These are phyloP conservation scores for Acacia crassicarpa DNA, from an alignment of 306 rosid genomes.

Conservation along the genomic window DNA sequence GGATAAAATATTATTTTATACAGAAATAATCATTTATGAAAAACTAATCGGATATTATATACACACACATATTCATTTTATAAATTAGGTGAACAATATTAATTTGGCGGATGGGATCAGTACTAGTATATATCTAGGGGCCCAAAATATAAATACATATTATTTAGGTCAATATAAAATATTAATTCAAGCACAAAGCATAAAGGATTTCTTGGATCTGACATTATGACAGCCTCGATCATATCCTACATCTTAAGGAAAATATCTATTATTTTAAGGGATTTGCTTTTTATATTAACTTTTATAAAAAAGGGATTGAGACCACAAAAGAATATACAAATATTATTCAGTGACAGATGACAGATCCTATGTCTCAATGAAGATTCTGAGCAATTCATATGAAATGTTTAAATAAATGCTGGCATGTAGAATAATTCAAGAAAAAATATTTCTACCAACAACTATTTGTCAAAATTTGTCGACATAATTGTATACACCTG, in stretches of 20 bases:
- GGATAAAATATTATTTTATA: not conserved
- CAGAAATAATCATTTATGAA: not conserved
- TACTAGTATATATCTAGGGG: not conserved
- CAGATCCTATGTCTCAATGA: not conserved
- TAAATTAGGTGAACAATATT: not conserved
- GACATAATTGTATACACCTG: not conserved
- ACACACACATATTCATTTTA: not conserved
- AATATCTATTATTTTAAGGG: slow-evolving; percentile 49
- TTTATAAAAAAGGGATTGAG: slow-evolving; percentile 21
- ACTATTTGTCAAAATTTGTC: not conserved
- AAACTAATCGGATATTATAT: not conserved
- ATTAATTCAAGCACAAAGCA: slow-evolving; percentile 5
- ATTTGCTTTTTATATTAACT: slow-evolving; percentile 25
- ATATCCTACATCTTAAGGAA: slow-evolving; percentile 45
- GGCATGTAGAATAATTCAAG: not conserved
- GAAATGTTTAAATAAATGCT: not conserved
- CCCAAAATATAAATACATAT: slow-evolving; percentile 4
- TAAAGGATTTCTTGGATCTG: slow-evolving; percentile 63
- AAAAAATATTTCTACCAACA: not conserved
- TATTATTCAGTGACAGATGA: slow-evolving; percentile 15
- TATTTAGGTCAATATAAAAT: not conserved
- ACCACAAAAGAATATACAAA: slow-evolving; percentile 17
- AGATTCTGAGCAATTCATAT: not conserved
- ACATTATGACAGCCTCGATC: slow-evolving; percentile 61
- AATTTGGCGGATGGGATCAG: not conserved